phyloP scores from a whole-genome alignment of 192 early-diverging fungal species.

The Anaeromyces robustus region DNA sequence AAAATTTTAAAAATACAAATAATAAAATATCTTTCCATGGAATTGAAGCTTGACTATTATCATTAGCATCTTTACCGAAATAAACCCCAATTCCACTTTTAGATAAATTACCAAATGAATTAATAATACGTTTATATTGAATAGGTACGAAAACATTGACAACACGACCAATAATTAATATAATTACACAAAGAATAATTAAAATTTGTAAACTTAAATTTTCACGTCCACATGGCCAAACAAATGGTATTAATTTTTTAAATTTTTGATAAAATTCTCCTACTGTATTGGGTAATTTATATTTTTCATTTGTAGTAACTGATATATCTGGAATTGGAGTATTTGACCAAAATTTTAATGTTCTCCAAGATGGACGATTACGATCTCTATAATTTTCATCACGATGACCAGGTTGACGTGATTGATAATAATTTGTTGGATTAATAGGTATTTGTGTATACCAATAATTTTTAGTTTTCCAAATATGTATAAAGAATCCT shows the following conservation, averaged over 20 bases:
- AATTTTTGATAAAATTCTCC: neutral
- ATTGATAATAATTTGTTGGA: neutral
- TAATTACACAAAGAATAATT: neutral
- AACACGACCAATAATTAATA: slow-evolving; percentile 18
- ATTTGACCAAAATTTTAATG: neutral
- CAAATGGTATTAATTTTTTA: neutral
- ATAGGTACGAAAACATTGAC: slow-evolving; percentile 74
- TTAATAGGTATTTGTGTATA: neutral
- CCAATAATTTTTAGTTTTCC: neutral
- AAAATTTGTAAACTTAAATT: neutral
- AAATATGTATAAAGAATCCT: neutral
- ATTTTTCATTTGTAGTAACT: neutral
- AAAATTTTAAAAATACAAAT: slow-evolving; percentile 45
- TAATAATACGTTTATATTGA: slow-evolving; percentile 71
- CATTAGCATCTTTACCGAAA: neutral
- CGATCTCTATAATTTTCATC: neutral
- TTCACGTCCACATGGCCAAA: neutral
- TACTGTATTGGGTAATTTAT: neutral
- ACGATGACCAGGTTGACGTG: neutral
- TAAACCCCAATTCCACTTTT: neutral
- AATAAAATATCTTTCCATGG: slow-evolving; percentile 35
- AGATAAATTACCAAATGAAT: slow-evolving; percentile 24
- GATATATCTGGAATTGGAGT: neutral
- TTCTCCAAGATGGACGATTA: neutral
- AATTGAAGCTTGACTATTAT: slow-evolving; percentile 14